A percentile compares a stretch with the other conserved stretches of the same genome.
phyloP scores from a whole-genome alignment of 2,329 filamentous ascomycete species.

The Aspergillus sp. region DNA sequence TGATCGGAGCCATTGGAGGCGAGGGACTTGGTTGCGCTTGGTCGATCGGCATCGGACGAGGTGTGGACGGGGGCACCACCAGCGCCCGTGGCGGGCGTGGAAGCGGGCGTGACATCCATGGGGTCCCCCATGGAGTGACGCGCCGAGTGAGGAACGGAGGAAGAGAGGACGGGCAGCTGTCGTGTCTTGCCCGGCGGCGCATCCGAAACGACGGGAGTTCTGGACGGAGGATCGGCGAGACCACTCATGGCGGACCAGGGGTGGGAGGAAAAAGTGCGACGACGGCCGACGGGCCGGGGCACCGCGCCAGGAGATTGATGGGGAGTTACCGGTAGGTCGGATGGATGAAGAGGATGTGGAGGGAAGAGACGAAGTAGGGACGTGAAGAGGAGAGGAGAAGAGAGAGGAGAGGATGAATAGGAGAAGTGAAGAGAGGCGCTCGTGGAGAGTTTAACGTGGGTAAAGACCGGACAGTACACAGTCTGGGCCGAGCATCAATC shows the following conservation, averaged over 20 bases:
- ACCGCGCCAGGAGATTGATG: conserved; percentile 8
- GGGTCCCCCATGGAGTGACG: conserved; percentile 47
- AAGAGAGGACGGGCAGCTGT: conserved; percentile 53
- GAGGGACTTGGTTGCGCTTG: conserved; percentile 29
- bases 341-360: background rate
- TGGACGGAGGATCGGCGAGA: conserved; percentile 40
- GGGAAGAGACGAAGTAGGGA: too few species aligned
- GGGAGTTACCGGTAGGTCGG: background rate
- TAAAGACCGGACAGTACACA: conserved; percentile 18
- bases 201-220: conserved; percentile 46
- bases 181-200: conserved; percentile 45
- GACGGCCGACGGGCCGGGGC: conserved; percentile 15
- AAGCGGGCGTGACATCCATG: conserved; percentile 55
- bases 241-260: conserved; percentile 35
- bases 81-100: conserved; percentile 48
- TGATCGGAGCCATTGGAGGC: conserved; percentile 33
- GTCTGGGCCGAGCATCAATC: conserved; percentile 23
- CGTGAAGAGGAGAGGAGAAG: background rate
- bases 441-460: conserved; percentile 28
- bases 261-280: conserved; percentile 6
- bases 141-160: conserved; percentile 41
- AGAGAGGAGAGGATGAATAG: conserved; percentile 7
- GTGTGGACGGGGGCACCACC: conserved; percentile 49
- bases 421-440: conserved; percentile 17
- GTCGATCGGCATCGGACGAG: conserved; percentile 50